These are phyloP conservation scores for Paragyromitra xinjiangensis DNA, from an alignment of 495 filamentous ascomycete genomes.

Conservation along the genomic window DNA sequence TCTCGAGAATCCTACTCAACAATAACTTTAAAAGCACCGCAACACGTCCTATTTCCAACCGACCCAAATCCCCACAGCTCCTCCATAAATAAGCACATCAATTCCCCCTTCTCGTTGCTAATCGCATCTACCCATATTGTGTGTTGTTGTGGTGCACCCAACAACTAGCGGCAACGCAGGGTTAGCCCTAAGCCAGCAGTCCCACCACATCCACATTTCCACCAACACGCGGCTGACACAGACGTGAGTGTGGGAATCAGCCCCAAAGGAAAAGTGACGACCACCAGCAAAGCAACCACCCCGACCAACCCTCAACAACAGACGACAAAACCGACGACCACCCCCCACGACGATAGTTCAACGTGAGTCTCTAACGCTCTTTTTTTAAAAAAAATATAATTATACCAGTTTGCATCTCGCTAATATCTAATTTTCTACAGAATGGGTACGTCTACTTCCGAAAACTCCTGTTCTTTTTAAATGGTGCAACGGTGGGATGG, in stretches of 20 bases:
- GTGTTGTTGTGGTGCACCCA: neutral
- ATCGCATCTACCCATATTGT: neutral
- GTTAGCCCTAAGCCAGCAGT: slow-evolving; percentile 52
- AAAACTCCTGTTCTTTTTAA: slow-evolving; percentile 58
- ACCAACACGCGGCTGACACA: slow-evolving; percentile 32
- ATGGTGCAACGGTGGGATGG: slow-evolving; percentile 34
- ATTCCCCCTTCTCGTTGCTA: too few species aligned
- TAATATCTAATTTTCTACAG: slow-evolving; percentile 48
- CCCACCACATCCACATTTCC: slow-evolving; percentile 49
- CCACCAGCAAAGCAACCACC: slow-evolving; percentile 52
- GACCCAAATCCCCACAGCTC: too few species aligned
- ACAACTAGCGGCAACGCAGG: slow-evolving; percentile 9
- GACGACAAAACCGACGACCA: slow-evolving; percentile 54
- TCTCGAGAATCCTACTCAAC: too few species aligned
- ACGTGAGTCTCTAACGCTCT: slow-evolving; percentile 54
- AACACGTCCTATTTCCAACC: too few species aligned
- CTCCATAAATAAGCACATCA: too few species aligned
- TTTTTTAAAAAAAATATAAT: slow-evolving; percentile 1
- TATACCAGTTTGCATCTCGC: neutral
- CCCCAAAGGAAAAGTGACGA: slow-evolving; percentile 54
- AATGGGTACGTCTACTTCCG: slow-evolving; percentile 66
- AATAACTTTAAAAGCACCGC: too few species aligned
- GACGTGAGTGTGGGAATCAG: slow-evolving; percentile 32
- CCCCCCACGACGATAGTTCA: slow-evolving; percentile 55
- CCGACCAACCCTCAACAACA: slow-evolving; percentile 52